Percentiles rank a stretch among this genome's conserved stretches.
These are phyloP conservation scores for Nakaseomyces uthaithaninus DNA, from an alignment of 1,139 yeast species.

Conservation along the genomic window DNA sequence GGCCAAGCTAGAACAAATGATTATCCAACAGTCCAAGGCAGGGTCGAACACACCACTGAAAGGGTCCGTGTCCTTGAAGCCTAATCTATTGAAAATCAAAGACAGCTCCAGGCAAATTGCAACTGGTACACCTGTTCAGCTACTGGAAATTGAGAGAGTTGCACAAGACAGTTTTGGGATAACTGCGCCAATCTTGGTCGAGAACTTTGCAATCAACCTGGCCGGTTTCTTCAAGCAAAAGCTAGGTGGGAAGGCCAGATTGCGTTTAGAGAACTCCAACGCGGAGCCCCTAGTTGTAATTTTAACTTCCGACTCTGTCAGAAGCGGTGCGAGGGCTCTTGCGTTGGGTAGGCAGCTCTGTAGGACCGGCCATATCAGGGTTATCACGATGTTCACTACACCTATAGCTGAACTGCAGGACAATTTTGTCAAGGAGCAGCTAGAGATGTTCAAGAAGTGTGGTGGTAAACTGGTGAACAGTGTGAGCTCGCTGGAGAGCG, in stretches of 20 bases:
- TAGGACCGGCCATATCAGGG: constrained; percentile 56
- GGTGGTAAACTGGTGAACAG: constrained; percentile 46
- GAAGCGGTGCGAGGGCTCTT: constrained; percentile 68
- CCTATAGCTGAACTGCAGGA: constrained; percentile 19
- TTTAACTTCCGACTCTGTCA: constrained; percentile 57
- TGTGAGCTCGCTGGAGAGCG: constrained; percentile 32
- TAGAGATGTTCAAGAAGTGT: constrained; percentile 45
- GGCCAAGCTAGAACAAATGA: constrained; percentile 21
- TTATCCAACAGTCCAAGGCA: constrained; percentile 15
- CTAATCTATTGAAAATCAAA: constrained; percentile 7
- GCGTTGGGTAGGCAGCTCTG: constrained; percentile 71
- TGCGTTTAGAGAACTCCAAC: constrained; percentile 57
- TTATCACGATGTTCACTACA: constrained; percentile 35
- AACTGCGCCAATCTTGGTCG: constrained; percentile 45
- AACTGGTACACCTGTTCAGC: constrained; percentile 70
- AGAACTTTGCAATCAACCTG: constrained; percentile 64
- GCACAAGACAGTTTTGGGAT: constrained; percentile 48
- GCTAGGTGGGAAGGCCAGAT: constrained; percentile 61
- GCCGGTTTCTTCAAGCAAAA: constrained; percentile 51
- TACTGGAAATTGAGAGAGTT: constrained; percentile 67
- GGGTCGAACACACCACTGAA: constrained; percentile 10
- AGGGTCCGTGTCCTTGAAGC: not conserved
- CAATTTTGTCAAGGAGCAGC: constrained; percentile 36
- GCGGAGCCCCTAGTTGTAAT: constrained; percentile 70
- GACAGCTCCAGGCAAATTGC: constrained; percentile 32